phyloP scores from a whole-genome alignment of 225 moss, liverwort and hornwort species.

The Pleurozium schreberi region DNA sequence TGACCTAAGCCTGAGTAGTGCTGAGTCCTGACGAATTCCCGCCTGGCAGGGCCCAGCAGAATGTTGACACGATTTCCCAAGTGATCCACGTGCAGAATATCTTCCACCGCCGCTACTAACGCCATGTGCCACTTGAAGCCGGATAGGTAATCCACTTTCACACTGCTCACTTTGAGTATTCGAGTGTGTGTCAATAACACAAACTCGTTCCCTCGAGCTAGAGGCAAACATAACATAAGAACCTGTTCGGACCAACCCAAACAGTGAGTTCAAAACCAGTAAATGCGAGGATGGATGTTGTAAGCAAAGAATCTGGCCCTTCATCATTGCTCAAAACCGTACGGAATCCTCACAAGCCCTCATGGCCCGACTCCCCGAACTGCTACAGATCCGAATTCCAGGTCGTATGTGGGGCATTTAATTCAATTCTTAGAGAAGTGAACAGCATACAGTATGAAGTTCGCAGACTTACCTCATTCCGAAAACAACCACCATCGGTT shows the following conservation, averaged over 20 bases:
- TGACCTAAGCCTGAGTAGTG: constrained; percentile 42
- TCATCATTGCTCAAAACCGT: background rate
- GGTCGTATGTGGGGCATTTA: background rate
- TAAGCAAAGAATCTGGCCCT: background rate
- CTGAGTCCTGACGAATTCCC: constrained; percentile 59
- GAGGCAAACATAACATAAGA: constrained; percentile 72
- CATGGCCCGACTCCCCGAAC: background rate
- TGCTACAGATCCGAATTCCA: background rate
- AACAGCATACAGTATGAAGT: background rate
- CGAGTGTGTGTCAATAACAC: constrained; percentile 72
- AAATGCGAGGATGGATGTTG: background rate
- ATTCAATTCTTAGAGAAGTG: background rate
- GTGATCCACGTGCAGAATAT: constrained; percentile 61
- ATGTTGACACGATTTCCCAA: constrained; percentile 41
- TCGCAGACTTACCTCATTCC: constrained; percentile 47
- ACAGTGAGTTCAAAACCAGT: background rate
- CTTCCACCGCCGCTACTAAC: constrained; percentile 75
- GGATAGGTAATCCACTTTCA: constrained; percentile 23
- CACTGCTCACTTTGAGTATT: constrained; percentile 51
- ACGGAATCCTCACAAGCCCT: background rate
- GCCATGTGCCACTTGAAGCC: constrained; percentile 82
- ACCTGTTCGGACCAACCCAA: constrained; percentile 37
- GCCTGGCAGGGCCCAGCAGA: constrained; percentile 75
- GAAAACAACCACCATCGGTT: constrained; percentile 72
- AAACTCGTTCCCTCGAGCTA: constrained; percentile 52